These are phyloP conservation scores for Xylaria acuta DNA, from an alignment of 495 filamentous ascomycete genomes.

Conservation along the genomic window DNA sequence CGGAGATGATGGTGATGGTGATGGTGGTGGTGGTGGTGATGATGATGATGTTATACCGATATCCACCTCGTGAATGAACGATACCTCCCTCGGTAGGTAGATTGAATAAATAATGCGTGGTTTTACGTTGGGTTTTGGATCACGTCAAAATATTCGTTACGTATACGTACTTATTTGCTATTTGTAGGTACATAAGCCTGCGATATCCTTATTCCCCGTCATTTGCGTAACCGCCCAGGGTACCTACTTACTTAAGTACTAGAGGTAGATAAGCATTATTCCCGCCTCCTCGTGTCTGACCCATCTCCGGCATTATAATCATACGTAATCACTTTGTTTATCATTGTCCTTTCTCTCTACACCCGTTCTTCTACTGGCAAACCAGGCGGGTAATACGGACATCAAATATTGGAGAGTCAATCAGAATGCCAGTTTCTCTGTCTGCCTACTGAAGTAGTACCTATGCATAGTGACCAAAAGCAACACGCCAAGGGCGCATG, in stretches of 20 bases:
- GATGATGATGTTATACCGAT: background rate
- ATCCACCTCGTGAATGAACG: background rate
- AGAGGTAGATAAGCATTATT: too few species aligned
- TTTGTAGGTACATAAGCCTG: too few species aligned
- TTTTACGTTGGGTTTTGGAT: background rate
- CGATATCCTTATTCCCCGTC: too few species aligned
- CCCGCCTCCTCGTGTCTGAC: too few species aligned
- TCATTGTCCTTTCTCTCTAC: background rate
- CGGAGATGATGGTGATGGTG: too few species aligned
- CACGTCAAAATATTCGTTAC: background rate
- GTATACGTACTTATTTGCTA: too few species aligned
- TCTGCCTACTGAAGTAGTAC: background rate
- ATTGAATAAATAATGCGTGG: background rate
- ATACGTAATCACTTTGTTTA: constrained; percentile 1
- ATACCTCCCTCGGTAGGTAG: background rate
- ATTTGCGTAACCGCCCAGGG: too few species aligned
- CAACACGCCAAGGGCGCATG: too few species aligned
- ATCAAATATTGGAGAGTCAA: background rate
- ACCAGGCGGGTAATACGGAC: background rate
- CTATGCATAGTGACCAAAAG: background rate
- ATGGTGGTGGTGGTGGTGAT: too few species aligned
- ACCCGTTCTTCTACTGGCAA: background rate
- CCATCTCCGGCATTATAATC: constrained; percentile 3
- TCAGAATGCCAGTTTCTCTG: background rate
- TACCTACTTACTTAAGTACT: too few species aligned